A percentile compares a stretch with the other conserved stretches of the same genome.
Conservation (phyloP, 2,329 filamentous ascomycete genomes). For the Trichoderma endophyticum region DNA sequence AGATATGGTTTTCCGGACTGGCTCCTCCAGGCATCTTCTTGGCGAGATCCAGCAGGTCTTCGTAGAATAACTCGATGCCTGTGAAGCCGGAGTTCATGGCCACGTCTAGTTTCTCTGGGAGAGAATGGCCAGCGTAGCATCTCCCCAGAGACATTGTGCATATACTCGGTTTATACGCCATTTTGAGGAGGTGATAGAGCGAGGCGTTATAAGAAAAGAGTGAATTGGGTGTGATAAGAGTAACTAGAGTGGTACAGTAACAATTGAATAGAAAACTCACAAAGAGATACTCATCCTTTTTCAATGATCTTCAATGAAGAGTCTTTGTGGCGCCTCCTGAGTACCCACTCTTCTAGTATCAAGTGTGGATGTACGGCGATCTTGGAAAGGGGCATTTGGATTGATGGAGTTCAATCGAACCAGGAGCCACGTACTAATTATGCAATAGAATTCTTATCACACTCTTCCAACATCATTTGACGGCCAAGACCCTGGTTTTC, state of each 20-base stretch:
- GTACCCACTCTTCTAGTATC: background rate
- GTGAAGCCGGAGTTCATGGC: slow-evolving; percentile 62
- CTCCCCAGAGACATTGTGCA: slow-evolving; percentile 75
- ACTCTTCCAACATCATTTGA: background rate
- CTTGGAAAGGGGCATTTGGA: background rate
- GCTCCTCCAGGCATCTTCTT: slow-evolving; percentile 40
- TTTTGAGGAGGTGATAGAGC: background rate
- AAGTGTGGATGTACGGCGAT: background rate
- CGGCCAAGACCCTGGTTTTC: background rate
- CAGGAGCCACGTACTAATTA: background rate
- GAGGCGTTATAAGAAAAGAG: background rate
- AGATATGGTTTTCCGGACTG: slow-evolving; percentile 44
- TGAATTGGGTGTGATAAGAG: background rate
- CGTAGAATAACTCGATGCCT: slow-evolving; percentile 74
- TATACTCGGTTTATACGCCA: slow-evolving; percentile 55
- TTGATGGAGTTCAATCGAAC: background rate
- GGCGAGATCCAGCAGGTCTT: slow-evolving; percentile 66
- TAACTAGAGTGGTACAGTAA: background rate
- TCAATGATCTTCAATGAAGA: background rate
- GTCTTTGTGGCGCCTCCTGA: background rate
- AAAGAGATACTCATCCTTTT: background rate
- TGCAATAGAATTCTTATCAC: background rate
- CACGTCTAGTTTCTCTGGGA: slow-evolving; percentile 65
- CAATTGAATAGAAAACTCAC: background rate
- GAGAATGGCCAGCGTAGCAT: slow-evolving; percentile 62